These are phyloP conservation scores for Lodderomyces oxycetoniae DNA, from an alignment of 1,139 yeast genomes.

Conservation along the genomic window DNA sequence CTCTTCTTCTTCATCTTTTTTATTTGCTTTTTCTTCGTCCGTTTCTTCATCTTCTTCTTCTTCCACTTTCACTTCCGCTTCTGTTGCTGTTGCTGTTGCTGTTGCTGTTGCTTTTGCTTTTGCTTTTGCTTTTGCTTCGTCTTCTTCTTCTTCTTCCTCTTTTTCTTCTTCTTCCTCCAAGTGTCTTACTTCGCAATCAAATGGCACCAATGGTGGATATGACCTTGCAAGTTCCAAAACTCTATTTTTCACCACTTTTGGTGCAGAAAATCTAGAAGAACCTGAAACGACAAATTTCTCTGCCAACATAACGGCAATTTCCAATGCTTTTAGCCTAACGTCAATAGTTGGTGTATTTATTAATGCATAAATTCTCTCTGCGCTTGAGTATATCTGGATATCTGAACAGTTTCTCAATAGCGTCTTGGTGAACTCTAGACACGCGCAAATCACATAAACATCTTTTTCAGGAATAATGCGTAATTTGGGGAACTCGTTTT, in stretches of 20 bases:
- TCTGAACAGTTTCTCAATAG: slow-evolving; percentile 69
- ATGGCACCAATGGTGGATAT: slow-evolving; percentile 50
- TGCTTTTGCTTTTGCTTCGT: too few relatives aligned
- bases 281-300: slow-evolving; percentile 50
- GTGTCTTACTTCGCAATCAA: slow-evolving; percentile 28
- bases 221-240: slow-evolving; percentile 50
- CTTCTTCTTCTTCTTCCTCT: too few relatives aligned
- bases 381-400: slow-evolving; percentile 62
- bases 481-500: slow-evolving; percentile 44
- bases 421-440: slow-evolving; percentile 58
- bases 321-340: slow-evolving; percentile 59
- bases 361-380: slow-evolving; percentile 57
- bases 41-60: slow-evolving; percentile 15
- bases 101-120: too few relatives aligned
- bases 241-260: slow-evolving; percentile 40
- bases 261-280: slow-evolving; percentile 39
- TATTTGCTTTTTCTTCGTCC: slow-evolving; percentile 9
- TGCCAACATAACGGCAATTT: slow-evolving; percentile 57
- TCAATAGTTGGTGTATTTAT: slow-evolving; percentile 57
- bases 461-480: slow-evolving; percentile 45
- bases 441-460: slow-evolving; percentile 40
- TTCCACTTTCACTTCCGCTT: slow-evolving; percentile 16
- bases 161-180: slow-evolving; percentile 16
- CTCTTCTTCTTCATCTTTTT: slow-evolving; percentile 9
- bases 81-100: too few relatives aligned